Evolutionary conservation across 148 eudicot genomes (phyloP).

Genomic region (Limonium bicolor): DNA sequence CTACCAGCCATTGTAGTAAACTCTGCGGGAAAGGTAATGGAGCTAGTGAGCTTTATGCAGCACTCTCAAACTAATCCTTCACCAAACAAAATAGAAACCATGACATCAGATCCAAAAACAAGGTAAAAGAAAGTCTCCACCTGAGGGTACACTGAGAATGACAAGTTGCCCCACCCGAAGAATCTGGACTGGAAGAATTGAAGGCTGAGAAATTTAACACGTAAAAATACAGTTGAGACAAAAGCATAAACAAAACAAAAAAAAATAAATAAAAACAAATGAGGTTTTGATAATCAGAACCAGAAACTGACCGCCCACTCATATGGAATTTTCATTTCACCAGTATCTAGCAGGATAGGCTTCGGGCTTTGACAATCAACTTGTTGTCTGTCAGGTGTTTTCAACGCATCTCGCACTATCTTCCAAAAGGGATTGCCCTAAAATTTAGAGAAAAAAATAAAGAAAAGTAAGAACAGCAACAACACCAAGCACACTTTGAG

Average conservation of each 20-base stretch:
- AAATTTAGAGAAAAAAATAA: background rate
- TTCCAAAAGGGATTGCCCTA: conserved; percentile 95
- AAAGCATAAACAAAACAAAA: background rate
- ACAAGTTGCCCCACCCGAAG: conserved; percentile 80
- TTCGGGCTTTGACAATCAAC: conserved; percentile 66
- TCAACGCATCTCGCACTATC: conserved; percentile 63
- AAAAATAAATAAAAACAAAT: background rate
- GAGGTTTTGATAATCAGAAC: background rate
- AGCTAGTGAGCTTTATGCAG: background rate
- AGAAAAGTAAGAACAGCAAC: background rate
- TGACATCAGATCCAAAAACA: background rate
- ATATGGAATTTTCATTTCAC: conserved; percentile 92
- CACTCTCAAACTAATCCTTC: background rate
- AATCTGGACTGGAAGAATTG: conserved; percentile 87
- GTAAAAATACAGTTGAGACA: background rate
- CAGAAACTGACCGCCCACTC: conserved; percentile 90
- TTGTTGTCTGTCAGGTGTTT: conserved; percentile 60
- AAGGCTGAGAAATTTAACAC: conserved; percentile 68
- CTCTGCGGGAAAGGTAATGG: conserved; percentile 21
- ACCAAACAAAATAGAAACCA: background rate
- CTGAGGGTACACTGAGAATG: conserved; percentile 94
- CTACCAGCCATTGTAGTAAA: conserved; percentile 99
- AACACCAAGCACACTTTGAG: background rate
- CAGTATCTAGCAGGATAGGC: conserved; percentile 88
- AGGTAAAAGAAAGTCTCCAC: conserved; percentile 19